phyloP scores from a whole-genome alignment of 1,139 yeast genomes.

The Hyphopichia pseudoburtonii region DNA sequence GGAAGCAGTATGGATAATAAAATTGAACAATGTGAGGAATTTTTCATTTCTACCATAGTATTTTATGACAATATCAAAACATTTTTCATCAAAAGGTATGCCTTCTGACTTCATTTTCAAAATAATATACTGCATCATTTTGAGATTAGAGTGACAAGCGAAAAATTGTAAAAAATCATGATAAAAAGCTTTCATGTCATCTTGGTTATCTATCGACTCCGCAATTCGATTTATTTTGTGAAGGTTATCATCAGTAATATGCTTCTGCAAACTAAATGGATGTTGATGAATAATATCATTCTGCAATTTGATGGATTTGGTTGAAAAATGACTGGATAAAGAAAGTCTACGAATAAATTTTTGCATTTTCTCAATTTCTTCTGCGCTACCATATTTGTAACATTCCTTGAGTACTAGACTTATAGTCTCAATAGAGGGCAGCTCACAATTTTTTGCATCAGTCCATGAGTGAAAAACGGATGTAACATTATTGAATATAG shows the following conservation, averaged over 20 bases:
- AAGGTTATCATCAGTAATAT: slow-evolving; percentile 25
- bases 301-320: slow-evolving; percentile 25
- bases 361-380: slow-evolving; percentile 22
- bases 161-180: slow-evolving; percentile 13
- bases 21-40: slow-evolving; percentile 25
- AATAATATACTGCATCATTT: slow-evolving; percentile 25
- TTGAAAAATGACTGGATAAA: slow-evolving; percentile 21
- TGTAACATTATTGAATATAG: slow-evolving; percentile 33
- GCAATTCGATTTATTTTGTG: slow-evolving; percentile 20
- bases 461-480: slow-evolving; percentile 31
- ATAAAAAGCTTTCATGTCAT: slow-evolving; percentile 12
- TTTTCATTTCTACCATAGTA: slow-evolving; percentile 25
- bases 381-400: slow-evolving; percentile 27
- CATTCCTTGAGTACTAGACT: slow-evolving; percentile 29
- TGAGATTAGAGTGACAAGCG: slow-evolving; percentile 17
- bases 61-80: slow-evolving; percentile 21
- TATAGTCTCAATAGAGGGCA: slow-evolving; percentile 29
- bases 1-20: slow-evolving; percentile 18
- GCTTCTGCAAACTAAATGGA: slow-evolving; percentile 24
- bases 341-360: slow-evolving; percentile 20
- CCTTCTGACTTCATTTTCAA: slow-evolving; percentile 23
- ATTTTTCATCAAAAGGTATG: slow-evolving; percentile 16
- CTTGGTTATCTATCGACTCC: slow-evolving; percentile 3
- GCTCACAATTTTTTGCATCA: slow-evolving; percentile 18
- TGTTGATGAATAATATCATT: slow-evolving; percentile 27